A percentile compares a stretch with the other conserved stretches of the same genome.
These are phyloP conservation scores for Tricholoma matsutake DNA, from an alignment of 768 basidiomycete species.

Conservation along the genomic window DNA sequence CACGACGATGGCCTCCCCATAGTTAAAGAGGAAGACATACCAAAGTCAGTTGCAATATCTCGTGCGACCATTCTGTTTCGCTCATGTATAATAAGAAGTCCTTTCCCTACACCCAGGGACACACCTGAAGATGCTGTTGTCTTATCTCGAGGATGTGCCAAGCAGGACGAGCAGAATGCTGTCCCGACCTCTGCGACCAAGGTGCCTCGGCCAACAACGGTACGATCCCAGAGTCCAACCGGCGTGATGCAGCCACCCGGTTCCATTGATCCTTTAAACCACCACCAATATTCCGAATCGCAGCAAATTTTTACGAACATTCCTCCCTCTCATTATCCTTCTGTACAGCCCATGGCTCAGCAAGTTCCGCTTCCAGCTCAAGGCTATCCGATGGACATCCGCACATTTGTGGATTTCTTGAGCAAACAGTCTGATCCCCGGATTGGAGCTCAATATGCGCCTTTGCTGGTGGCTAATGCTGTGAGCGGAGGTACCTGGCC, in stretches of 20 bases:
- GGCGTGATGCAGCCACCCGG: background rate
- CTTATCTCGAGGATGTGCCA: background rate
- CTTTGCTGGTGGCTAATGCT: background rate
- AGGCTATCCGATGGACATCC: background rate
- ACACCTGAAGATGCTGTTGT: constrained; percentile 41
- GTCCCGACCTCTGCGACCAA: background rate
- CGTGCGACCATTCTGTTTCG: constrained; percentile 1
- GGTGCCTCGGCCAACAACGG: background rate
- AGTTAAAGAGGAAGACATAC: constrained; percentile 33
- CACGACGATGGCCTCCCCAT: constrained; percentile 38
- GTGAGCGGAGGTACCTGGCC: background rate
- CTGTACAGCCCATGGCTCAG: background rate
- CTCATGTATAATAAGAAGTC: constrained; percentile 44
- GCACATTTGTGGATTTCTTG: constrained; percentile 1
- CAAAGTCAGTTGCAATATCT: constrained; percentile 40
- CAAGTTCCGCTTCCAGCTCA: background rate
- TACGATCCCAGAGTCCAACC: background rate
- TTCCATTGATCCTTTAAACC: background rate
- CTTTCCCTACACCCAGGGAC: constrained; percentile 58
- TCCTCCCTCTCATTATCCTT: background rate
- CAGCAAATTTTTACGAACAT: background rate
- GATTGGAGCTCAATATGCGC: background rate
- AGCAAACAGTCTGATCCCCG: background rate
- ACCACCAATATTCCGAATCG: background rate
- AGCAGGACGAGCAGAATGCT: background rate